A percentile compares a stretch with the other conserved stretches of the same genome.
Evolutionary conservation across 2,329 filamentous ascomycete genomes (phyloP).

Genomic region (Exophiala mesophila): DNA sequence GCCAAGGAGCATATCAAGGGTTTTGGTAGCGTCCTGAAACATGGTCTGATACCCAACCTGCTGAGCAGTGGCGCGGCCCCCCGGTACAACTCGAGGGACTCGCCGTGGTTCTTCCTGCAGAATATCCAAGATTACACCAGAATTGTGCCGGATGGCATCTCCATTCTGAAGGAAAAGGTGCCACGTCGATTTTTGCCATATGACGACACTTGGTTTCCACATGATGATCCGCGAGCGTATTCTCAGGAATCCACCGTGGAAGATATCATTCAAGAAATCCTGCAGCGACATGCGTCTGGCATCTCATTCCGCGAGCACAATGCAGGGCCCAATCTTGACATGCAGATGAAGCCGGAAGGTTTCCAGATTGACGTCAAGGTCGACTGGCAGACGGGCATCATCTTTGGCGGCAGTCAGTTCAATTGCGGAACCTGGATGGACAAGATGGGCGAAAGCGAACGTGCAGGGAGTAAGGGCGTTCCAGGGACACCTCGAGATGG

Average conservation of each 20-base stretch:
- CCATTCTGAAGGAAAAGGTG: constrained; percentile 70
- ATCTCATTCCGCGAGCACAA: constrained; percentile 94
- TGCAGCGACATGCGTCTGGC: constrained; percentile 85
- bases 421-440: constrained; percentile 99
- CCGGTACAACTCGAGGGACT: constrained; percentile 92
- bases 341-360: constrained; percentile 86
- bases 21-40: constrained; percentile 93
- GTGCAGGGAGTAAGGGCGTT: constrained; percentile 84
- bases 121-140: constrained; percentile 88
- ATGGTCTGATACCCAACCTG: constrained; percentile 96
- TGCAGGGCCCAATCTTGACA: constrained; percentile 79
- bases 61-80: constrained; percentile 79
- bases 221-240: constrained; percentile 78
- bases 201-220: constrained; percentile 88
- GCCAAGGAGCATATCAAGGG: constrained; percentile 91
- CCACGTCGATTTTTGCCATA: constrained; percentile 86
- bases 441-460: constrained; percentile 98
- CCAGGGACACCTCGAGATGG: constrained; percentile 97
- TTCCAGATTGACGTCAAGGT: constrained; percentile 89
- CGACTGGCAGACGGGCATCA: constrained; percentile 84
- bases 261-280: constrained; percentile 86
- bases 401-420: constrained; percentile 87
- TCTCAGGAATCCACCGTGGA: constrained; percentile 76
- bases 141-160: constrained; percentile 70
- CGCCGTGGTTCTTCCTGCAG: constrained; percentile 96